Percentiles rank a stretch among this genome's conserved stretches.
These are phyloP conservation scores for Neurospora cerealis DNA, from an alignment of 495 filamentous ascomycete species.

Conservation along the genomic window DNA sequence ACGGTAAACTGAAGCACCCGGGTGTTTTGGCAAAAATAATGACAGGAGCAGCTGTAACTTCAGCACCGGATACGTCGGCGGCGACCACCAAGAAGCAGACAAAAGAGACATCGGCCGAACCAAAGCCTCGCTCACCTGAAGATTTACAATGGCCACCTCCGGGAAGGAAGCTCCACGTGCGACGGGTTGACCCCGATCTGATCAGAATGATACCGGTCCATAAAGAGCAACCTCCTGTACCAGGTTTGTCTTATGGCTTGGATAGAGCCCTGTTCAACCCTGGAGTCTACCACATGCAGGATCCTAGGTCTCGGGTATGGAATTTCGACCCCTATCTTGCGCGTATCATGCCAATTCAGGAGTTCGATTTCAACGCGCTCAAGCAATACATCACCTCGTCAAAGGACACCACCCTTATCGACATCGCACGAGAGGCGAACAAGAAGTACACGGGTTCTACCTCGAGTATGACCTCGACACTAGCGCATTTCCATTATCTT, in stretches of 20 bases:
- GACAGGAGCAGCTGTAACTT: conserved; percentile 2
- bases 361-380: conserved; percentile 85
- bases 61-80: conserved; percentile 6
- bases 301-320: conserved; percentile 76
- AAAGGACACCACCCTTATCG: conserved; percentile 56
- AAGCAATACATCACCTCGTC: conserved; percentile 85
- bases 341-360: conserved; percentile 77
- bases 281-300: conserved; percentile 84
- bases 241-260: conserved; percentile 64
- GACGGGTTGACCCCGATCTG: conserved; percentile 14
- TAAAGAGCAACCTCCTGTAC: conserved; percentile 49
- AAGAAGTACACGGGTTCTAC: conserved; percentile 92
- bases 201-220: conserved; percentile 35
- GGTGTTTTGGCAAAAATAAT: background rate
- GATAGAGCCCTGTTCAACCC: conserved; percentile 93
- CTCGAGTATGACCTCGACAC: conserved; percentile 83
- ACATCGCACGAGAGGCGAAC: conserved; percentile 50
- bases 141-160: conserved; percentile 3
- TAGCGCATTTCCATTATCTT: conserved; percentile 88
- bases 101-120: background rate
- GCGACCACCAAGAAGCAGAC: background rate
- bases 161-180: conserved; percentile 6
- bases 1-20: background rate
- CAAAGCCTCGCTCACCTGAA: background rate
- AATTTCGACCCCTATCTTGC: conserved; percentile 95